These are phyloP conservation scores for Ceriops zippeliana DNA, from an alignment of 345 rosid species.

Conservation along the genomic window DNA sequence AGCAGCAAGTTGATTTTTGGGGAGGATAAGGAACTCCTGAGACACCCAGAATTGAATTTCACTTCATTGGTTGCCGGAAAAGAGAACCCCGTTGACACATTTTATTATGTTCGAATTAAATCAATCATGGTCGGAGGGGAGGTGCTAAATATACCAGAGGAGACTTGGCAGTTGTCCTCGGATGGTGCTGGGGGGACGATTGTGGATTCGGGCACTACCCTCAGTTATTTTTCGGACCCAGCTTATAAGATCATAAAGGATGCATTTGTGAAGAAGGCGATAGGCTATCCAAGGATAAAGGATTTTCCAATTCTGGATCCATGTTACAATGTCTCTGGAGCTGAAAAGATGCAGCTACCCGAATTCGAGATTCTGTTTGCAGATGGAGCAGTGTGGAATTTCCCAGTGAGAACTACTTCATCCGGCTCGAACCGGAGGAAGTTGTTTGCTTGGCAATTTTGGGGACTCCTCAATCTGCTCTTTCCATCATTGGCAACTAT, in stretches of 20 bases:
- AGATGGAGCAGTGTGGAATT: conserved; percentile 86
- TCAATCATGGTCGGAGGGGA: conserved; percentile 67
- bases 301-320: conserved; percentile 65
- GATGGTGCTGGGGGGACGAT: conserved; percentile 80
- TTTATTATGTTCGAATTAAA: conserved; percentile 69
- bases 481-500: conserved; percentile 85
- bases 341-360: conserved; percentile 54
- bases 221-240: conserved; percentile 68
- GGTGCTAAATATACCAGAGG: conserved; percentile 55
- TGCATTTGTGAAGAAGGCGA: conserved; percentile 56
- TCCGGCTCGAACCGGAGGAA: conserved; percentile 49
- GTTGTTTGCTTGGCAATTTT: conserved; percentile 78
- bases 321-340: conserved; percentile 83
- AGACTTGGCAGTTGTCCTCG: conserved; percentile 58
- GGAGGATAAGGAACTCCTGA: conserved; percentile 55
- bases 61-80: conserved; percentile 59
- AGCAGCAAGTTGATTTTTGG: conserved; percentile 89
- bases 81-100: conserved; percentile 59
- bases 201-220: conserved; percentile 77
- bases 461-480: conserved; percentile 69
- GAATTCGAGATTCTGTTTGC: conserved; percentile 60
- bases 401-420: conserved; percentile 83
- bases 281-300: conserved; percentile 46
- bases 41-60: conserved; percentile 58
- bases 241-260: conserved; percentile 55